These are phyloP conservation scores for Anacardium occidentale DNA, from an alignment of 345 rosid genomes.

Conservation along the genomic window DNA sequence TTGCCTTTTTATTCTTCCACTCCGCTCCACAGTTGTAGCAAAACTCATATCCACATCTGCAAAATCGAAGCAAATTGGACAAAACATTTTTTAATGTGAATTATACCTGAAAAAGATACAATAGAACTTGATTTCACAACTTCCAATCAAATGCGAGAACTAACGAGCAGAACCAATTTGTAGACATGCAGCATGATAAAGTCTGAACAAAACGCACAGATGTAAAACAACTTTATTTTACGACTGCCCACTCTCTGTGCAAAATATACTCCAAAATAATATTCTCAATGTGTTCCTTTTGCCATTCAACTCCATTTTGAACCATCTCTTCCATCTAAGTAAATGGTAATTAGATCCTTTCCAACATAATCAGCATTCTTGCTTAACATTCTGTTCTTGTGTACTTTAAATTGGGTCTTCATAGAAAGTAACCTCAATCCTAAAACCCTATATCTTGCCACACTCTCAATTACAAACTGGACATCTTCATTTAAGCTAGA, in stretches of 20 bases:
- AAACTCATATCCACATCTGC: constrained; percentile 61
- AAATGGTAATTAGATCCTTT: neutral
- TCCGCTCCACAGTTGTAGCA: constrained; percentile 71
- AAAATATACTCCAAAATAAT: neutral
- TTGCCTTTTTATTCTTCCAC: constrained; percentile 53
- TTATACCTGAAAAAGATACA: neutral
- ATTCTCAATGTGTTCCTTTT: neutral
- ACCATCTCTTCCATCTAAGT: neutral
- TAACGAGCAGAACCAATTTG: neutral
- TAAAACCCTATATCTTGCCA: neutral
- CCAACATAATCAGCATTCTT: neutral
- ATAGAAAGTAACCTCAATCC: neutral
- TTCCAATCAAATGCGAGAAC: neutral
- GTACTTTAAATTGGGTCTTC: neutral
- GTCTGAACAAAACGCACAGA: neutral
- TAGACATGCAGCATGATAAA: neutral
- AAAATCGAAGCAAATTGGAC: constrained; percentile 5
- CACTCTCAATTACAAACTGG: neutral
- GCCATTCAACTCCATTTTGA: neutral
- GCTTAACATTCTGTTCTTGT: neutral
- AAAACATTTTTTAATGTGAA: neutral
- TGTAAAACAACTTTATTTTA: neutral
- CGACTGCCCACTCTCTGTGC: too few species aligned
- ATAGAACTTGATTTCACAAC: neutral
- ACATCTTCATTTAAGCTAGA: neutral